Evolutionary conservation across 1,284 basidiomycete genomes (phyloP).

Genomic region (Vanrija pseudolonga): DNA sequence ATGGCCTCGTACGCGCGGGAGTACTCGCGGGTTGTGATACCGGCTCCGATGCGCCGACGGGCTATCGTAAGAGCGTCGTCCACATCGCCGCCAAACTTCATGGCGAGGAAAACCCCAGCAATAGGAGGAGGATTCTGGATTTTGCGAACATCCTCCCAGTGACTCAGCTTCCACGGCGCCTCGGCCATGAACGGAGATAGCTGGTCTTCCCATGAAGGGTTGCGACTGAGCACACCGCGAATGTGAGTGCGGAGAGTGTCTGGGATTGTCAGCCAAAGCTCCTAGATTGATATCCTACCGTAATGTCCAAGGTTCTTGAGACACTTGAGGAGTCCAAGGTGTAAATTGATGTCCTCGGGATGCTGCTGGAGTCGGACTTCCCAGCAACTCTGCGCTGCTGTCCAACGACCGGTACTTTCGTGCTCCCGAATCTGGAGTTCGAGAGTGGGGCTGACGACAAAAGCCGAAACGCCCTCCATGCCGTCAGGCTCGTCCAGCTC

Average conservation of each 20-base stretch:
- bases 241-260: constrained; percentile 96
- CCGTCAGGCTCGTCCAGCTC: constrained; percentile 97
- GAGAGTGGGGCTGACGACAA: constrained; percentile 82
- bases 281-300: constrained; percentile 57
- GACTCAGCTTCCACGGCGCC: constrained; percentile 91
- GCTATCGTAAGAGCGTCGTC: constrained; percentile 61
- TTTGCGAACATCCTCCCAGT: constrained; percentile 75
- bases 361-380: constrained; percentile 91
- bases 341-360: constrained; percentile 82
- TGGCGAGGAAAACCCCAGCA: constrained; percentile 75
- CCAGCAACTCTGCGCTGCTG: constrained; percentile 98
- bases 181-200: constrained; percentile 86
- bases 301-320: constrained; percentile 95
- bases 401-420: constrained; percentile 96
- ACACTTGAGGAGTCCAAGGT: constrained; percentile 86
- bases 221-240: constrained; percentile 77
- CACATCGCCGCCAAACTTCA: constrained; percentile 57
- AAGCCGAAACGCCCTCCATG: constrained; percentile 94
- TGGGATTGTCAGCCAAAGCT: constrained; percentile 42
- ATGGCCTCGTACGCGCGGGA: constrained; percentile 81
- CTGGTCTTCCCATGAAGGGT: constrained; percentile 76
- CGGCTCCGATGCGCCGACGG: constrained; percentile 71
- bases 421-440: constrained; percentile 98
- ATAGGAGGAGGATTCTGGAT: constrained; percentile 64
- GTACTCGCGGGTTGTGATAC: constrained; percentile 79